Evolutionary conservation across 345 rosid genomes (phyloP).

Genomic region (Syzygium aromaticum): DNA sequence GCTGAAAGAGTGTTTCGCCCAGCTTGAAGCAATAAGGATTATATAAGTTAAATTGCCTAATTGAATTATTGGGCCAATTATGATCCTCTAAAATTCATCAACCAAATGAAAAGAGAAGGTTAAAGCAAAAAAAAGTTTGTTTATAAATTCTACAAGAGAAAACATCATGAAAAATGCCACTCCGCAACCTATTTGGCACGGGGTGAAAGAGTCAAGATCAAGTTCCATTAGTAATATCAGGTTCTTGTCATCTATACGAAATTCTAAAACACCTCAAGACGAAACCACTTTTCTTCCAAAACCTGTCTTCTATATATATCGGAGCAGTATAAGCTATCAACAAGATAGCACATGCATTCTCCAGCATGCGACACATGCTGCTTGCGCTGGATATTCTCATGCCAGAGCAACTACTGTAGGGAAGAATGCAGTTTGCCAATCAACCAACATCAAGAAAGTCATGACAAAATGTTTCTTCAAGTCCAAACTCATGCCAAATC

Average conservation of each 20-base stretch:
- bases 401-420: neutral
- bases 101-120: neutral
- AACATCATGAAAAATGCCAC: neutral
- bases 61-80: neutral
- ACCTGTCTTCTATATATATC: neutral
- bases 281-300: neutral
- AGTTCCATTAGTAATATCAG: neutral
- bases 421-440: neutral
- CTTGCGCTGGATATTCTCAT: neutral
- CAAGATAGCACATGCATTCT: constrained; percentile 2
- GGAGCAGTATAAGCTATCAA: neutral
- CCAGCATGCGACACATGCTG: neutral
- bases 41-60: neutral
- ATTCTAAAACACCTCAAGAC: neutral
- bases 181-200: neutral
- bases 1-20: neutral
- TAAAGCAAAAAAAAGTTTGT: neutral
- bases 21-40: neutral
- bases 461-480: neutral
- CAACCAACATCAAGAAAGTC: neutral
- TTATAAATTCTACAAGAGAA: neutral
- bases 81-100: neutral
- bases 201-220: neutral
- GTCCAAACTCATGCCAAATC: neutral
- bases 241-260: neutral